These are phyloP conservation scores for Phaeosphaeria sp. DNA, from an alignment of 2,329 filamentous ascomycete genomes.

Conservation along the genomic window DNA sequence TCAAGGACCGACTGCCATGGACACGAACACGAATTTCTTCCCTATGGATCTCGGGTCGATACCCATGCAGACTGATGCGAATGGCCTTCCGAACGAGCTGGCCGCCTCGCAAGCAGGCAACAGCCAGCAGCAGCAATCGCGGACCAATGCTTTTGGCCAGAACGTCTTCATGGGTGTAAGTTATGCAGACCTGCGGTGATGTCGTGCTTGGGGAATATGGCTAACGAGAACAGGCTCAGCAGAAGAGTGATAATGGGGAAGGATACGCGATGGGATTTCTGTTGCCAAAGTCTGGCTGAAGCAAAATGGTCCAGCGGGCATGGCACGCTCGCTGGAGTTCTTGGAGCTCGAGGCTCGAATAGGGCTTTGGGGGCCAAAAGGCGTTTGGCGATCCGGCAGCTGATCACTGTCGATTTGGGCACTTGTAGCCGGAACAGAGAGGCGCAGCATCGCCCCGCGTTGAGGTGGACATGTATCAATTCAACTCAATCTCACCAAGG, in stretches of 20 bases:
- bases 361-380: neutral
- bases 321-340: too few relatives aligned
- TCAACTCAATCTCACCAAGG: neutral
- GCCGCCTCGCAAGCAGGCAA: slow-evolving; percentile 14
- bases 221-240: slow-evolving; percentile 32
- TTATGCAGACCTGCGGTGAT: slow-evolving; percentile 2
- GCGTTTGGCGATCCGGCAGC: neutral
- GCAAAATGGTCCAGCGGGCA: neutral
- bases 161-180: slow-evolving; percentile 51
- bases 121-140: slow-evolving; percentile 27
- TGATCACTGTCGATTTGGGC: slow-evolving; percentile 8
- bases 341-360: too few relatives aligned
- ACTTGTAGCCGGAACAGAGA: slow-evolving; percentile 10
- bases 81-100: slow-evolving; percentile 25
- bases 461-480: neutral
- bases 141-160: slow-evolving; percentile 39
- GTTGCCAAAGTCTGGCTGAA: slow-evolving; percentile 27
- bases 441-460: slow-evolving; percentile 24
- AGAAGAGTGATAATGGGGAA: slow-evolving; percentile 34
- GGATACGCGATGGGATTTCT: slow-evolving; percentile 25
- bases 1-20: slow-evolving; percentile 60
- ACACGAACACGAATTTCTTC: slow-evolving; percentile 52
- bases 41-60: slow-evolving; percentile 50
- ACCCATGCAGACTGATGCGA: slow-evolving; percentile 40
- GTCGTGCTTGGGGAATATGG: neutral